phyloP scores from a whole-genome alignment of 2,329 filamentous ascomycete species.

The Colletotrichum musicola region DNA sequence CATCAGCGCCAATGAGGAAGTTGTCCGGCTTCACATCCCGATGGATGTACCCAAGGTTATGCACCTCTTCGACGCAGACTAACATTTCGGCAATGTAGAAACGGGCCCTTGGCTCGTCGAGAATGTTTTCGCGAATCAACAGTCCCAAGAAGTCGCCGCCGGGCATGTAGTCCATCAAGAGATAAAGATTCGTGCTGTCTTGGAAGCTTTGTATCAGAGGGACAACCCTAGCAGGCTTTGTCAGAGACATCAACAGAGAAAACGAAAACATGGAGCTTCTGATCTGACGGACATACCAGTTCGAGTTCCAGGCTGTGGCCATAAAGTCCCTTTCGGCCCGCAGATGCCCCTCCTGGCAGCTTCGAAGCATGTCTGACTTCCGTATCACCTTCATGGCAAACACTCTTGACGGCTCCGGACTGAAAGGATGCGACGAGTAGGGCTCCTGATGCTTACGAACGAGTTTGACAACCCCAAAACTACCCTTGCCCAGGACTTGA shows the following conservation, averaged over 20 bases:
- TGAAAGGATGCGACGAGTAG: neutral
- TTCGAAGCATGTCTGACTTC: conserved; percentile 92
- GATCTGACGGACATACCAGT: conserved; percentile 66
- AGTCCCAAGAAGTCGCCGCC: conserved; percentile 94
- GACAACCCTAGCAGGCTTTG: conserved; percentile 72
- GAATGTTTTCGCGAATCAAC: conserved; percentile 84
- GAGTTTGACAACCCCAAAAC: conserved; percentile 91
- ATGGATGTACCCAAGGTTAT: conserved; percentile 90
- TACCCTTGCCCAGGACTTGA: conserved; percentile 89
- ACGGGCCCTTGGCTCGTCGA: conserved; percentile 81
- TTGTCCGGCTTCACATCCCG: conserved; percentile 98
- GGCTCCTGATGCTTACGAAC: conserved; percentile 70
- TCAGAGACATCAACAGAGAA: too few relatives aligned
- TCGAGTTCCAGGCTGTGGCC: conserved; percentile 87
- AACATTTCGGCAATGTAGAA: conserved; percentile 98
- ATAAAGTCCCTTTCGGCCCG: conserved; percentile 93
- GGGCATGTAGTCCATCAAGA: conserved; percentile 99
- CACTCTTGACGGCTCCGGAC: conserved; percentile 60
- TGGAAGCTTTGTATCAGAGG: conserved; percentile 91
- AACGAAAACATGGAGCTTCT: too few relatives aligned
- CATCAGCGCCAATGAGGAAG: conserved; percentile 88
- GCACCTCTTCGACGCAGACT: conserved; percentile 91
- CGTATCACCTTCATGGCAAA: conserved; percentile 98
- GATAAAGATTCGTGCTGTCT: conserved; percentile 84
- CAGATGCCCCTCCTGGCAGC: conserved; percentile 91